Evolutionary conservation across 306 rosid genomes (phyloP), one percentile per base, ranked within the genome.

Genomic region (Vigna trinervia): DNA sequence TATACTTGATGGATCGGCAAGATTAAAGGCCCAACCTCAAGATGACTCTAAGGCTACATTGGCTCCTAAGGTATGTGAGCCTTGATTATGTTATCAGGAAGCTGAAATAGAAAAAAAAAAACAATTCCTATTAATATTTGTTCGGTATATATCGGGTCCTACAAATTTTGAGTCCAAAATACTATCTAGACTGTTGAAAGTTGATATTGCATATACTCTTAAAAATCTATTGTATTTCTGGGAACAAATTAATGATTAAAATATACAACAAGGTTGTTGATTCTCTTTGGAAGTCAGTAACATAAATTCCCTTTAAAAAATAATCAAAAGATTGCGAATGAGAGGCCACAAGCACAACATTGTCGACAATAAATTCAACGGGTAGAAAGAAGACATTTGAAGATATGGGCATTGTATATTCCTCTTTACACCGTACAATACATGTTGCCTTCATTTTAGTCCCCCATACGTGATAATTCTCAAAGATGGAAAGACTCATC

Each of bases 1-100:
- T 57, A 90, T 92, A 86, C 81, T 94, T 80, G 97, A 91, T 81
- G 97, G 98, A 73, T 87, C 96, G 14, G 96, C 98, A 6, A 85
- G 82, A 74, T 69, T 43, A 69, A 90, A 88, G 60, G 96, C 96
- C 26, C 78, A 67, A 66, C 87, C 92, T 73, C 97, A 94, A 78
- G 96, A 92, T 76, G 85, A 94, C 68, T 86, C 89, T 53, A 84
- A 84, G 84, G 93, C 84, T 82, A 92, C 95, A 61, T 81, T 83
- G 84, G 97, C 98, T 58, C 94, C 97, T 34, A 94, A 94, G 98
- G 97, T 92, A 53, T 70, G 66, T 61, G 75, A 70, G 73, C 77
- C 68, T 80, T 34, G 36, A 48, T 76, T 88, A 15, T 77, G 53
- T 65, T 76, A 63, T 79, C 58, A 34, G 28, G 36, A 71, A 22